These are phyloP conservation scores for Syncephalastrum monosporum DNA, from an alignment of 371 early-diverging fungal species.

Conservation along the genomic window DNA sequence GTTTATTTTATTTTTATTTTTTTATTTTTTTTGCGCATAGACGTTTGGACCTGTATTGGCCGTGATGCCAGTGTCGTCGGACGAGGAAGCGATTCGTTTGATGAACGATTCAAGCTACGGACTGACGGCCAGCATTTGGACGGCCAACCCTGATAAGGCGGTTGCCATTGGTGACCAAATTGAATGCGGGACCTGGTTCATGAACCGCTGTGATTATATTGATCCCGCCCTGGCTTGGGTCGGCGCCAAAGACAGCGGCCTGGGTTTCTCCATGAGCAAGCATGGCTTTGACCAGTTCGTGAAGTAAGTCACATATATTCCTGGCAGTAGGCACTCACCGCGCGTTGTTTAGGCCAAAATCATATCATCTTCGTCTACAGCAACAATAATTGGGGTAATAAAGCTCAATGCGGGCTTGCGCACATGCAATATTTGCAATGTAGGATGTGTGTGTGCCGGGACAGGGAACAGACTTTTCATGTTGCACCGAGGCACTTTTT, in stretches of 20 bases:
- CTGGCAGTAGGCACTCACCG: not conserved
- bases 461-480: too few relatives aligned
- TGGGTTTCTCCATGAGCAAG: constrained; percentile 70
- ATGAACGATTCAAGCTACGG: constrained; percentile 88
- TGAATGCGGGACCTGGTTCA: constrained; percentile 84
- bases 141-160: constrained; percentile 60
- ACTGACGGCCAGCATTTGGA: constrained; percentile 86
- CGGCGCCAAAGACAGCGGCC: constrained; percentile 80
- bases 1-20: constrained; percentile 3
- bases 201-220: constrained; percentile 84
- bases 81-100: constrained; percentile 72
- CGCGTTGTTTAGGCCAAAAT: constrained; percentile 39
- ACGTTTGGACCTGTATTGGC: constrained; percentile 87
- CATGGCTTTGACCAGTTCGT: constrained; percentile 73
- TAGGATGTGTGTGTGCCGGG: not conserved
- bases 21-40: constrained; percentile 3
- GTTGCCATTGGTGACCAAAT: constrained; percentile 65
- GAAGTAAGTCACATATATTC: constrained; percentile 25
- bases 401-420: not conserved
- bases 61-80: constrained; percentile 71
- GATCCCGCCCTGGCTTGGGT: constrained; percentile 85
- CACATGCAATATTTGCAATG: not conserved
- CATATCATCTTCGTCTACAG: constrained; percentile 45
- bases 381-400: constrained; percentile 28
- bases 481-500: too few relatives aligned